Evolutionary conservation across 2,329 filamentous ascomycete genomes (phyloP), one percentile per base, ranked within the genome.

Genomic region (Monilinia polystroma): DNA sequence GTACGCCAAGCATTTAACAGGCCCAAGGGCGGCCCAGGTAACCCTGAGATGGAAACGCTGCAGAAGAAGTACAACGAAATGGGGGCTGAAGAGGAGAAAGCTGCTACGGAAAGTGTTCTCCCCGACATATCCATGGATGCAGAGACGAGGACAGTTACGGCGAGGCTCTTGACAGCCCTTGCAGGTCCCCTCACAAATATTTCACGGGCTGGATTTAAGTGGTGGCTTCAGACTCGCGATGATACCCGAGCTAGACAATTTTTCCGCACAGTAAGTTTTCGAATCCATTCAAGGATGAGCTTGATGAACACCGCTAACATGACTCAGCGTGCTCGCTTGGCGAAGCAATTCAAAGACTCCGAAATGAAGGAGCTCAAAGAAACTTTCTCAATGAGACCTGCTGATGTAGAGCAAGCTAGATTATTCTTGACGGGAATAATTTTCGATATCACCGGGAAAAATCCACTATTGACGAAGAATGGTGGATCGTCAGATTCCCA

Each of bases 361-460:
- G 75, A 77, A 58, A 80, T 83, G 78, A 77, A 73, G 2, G 76
- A 77, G 1, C 75, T 81, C 14, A 84, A 81, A 69, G 78, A 81
- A 8, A 76, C 74, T 2, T 84, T 88, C 56, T 85, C 83, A 32
- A 82, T 88, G 23, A 78, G 76, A n/a, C 74, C 77, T 0, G 72
- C 78, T 4, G 86, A 88, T 62, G 73, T 87, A 29, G 82, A 86
- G 38, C 77, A 81, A 35, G 80, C 80, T 41, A 78, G 79, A 62
- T 75, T 72, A 6, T 78, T 87, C 75, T 72, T 87, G 12, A 79
- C 82, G 70, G 80, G 78, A 63, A 87, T 88, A 79, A 79, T 79
- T 1, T 81, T 80, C 69, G 85, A 87, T 62, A 66, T 81, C 47
- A 75, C 72, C 18, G 76, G 76, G 26, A 69, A 65, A 32, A 74